phyloP scores from a whole-genome alignment of 2,329 filamentous ascomycete genomes.

The Fusarium floridanum region DNA sequence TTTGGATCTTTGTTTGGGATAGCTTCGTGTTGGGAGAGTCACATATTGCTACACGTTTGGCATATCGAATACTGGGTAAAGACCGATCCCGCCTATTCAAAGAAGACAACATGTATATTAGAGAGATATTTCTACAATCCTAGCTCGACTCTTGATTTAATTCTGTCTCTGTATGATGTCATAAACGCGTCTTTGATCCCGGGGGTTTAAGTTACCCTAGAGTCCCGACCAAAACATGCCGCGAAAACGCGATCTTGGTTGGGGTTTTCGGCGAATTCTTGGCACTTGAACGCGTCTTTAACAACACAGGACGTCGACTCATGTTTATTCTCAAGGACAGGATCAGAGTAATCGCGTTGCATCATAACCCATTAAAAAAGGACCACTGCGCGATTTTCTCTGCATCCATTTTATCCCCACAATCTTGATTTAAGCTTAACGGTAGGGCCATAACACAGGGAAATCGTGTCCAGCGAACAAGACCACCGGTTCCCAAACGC shows the following conservation, averaged over 20 bases:
- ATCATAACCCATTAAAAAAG: background rate
- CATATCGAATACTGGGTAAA: background rate
- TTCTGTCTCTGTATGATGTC: background rate
- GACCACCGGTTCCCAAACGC: background rate
- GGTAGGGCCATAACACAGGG: background rate
- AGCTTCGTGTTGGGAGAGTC: background rate
- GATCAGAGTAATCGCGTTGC: background rate
- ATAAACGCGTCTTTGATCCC: background rate
- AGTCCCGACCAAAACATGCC: background rate
- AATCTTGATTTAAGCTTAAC: background rate
- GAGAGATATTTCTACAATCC: background rate
- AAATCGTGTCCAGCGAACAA: background rate
- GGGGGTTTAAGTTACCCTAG: background rate
- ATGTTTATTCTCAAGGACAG: background rate
- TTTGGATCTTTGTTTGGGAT: accelerated
- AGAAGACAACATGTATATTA: background rate
- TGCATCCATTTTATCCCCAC: background rate
- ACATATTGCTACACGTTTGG: background rate
- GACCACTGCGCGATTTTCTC: background rate
- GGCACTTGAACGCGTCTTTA: background rate
- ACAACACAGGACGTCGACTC: background rate
- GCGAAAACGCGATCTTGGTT: background rate
- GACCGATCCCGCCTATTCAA: accelerated
- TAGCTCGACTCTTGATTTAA: background rate
- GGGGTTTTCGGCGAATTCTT: background rate